Base-by-base conservation (phyloP, 2,329 filamentous ascomycete species). In the Periconia sp. region DNA sequence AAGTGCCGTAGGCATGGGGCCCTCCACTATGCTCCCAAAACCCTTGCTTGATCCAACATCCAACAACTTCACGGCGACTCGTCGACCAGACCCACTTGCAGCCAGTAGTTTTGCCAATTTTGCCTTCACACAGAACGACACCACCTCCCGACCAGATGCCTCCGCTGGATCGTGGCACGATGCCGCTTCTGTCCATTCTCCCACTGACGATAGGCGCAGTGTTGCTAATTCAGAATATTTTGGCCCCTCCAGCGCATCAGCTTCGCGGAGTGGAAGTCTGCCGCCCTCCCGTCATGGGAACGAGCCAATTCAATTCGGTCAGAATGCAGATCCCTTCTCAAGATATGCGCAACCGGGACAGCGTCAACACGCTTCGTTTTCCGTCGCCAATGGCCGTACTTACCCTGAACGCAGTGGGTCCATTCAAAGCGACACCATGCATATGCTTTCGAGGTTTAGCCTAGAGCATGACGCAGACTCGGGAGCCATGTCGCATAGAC, bases 251-350 rank as follows among this genome's bases (percentile, higher is more conserved):
- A 79, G 79, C 45, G 74, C 74, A 45, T 72, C 76, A 17, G 68
- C 75, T 3, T 80, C 82, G n/a, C 77, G 82, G 55, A 84, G 85
- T 53, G 73, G 76, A 41, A 84, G 79, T 66, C 72, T 83, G 45
- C 82, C 84, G 43, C 78, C 83, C 1, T 85, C 84, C 35, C 78
- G 82, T 45, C 80, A 83, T 51, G 74, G 76, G 11, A 74, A 74
- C 15, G 74, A 79, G 44, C 69, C 70, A 20, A 58, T 70, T 6
- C 66, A 68, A 31, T 76, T 70, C 47, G 58, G 62, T n/a, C 66
- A 71, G 40, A 56, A 58, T 15, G 43, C 57, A 8, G 70, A 74
- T 31, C 56, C 58, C 1, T 72, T 65, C 42, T 51, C 68, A 18
- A 65, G 68, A 42, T 64, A 61, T 43, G 49, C 60, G 5, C 68